Evolutionary conservation across 2,329 filamentous ascomycete species (phyloP).

Genomic region (Lojkania enalia): DNA sequence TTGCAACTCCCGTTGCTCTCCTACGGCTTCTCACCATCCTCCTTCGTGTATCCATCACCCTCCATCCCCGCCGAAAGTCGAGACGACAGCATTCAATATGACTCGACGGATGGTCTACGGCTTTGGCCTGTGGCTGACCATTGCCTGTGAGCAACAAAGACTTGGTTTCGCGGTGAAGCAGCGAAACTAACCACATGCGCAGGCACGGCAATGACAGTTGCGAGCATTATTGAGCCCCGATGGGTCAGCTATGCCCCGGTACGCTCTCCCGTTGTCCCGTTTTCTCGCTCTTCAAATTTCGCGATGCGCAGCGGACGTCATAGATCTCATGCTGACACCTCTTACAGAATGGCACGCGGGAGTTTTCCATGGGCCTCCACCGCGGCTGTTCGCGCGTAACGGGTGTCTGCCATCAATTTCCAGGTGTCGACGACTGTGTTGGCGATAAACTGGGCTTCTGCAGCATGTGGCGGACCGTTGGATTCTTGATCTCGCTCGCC

Average conservation of each 20-base stretch:
- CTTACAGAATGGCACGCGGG: constrained; percentile 37
- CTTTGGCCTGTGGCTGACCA: constrained; percentile 52
- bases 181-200: constrained; percentile 19
- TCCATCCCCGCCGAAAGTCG: too few species aligned
- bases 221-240: constrained; percentile 68
- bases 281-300: neutral
- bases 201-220: constrained; percentile 74
- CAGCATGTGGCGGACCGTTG: constrained; percentile 85
- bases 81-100: constrained; percentile 49
- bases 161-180: constrained; percentile 4
- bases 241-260: constrained; percentile 68
- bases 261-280: constrained; percentile 44
- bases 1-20: too few species aligned
- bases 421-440: constrained; percentile 67
- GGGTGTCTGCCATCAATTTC: constrained; percentile 67
- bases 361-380: constrained; percentile 72
- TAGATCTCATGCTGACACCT: constrained; percentile 11
- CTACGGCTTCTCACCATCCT: too few species aligned
- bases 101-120: constrained; percentile 54
- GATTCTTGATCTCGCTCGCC: constrained; percentile 84
- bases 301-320: neutral
- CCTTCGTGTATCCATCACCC: too few species aligned
- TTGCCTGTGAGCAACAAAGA: constrained; percentile 42
- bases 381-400: constrained; percentile 74
- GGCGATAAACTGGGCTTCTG: constrained; percentile 76